Evolutionary conservation across 257 asterid genomes (phyloP), one percentile per base, ranked within the genome.

Genomic region (Gynochthodes officinalis): DNA sequence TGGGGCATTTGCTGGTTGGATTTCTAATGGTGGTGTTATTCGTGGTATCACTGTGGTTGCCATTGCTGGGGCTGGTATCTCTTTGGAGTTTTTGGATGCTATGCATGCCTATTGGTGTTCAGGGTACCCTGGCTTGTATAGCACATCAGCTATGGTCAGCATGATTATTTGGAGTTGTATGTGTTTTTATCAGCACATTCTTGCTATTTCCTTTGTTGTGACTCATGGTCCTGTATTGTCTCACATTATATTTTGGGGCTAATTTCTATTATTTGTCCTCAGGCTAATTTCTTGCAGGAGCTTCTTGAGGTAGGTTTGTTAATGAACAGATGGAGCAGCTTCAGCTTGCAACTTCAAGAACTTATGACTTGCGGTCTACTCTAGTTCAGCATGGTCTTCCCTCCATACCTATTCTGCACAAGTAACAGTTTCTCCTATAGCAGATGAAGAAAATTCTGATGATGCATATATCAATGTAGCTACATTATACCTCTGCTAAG

Each of bases 1-100:
- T 12, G 82, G 82, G n/a, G 82, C 75, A 59, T 69, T 78, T 50
- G 75, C 72, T 19, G 78, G 78, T 61, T 73, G 82, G 78, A 77
- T 76, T 50, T 74, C 82, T 33, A 53, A 63, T 49, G 28, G 64
- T 42, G 78, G 82, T 21, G 30, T 78, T 8, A 3, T 73, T 62
- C 68, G 68, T 40, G 77, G 82, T 50, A 69, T 76, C 35, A 70
- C 60, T 52, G 46, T 78, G 43, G 50, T 71, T 62, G 75, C 82
- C 35, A 28, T 78, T 30, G 82, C 78, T 30, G 82, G 82, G 66
- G 82, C 82, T 60, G 60, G 57, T 8, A 44, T 73, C 73, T 78
- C 75, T 25, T 8, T 68, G 25, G 78, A 78, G 42, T 28, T 73
- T 19, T 64, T 78, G 82, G 82, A 78, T 54, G 72, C 78, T 25